Evolutionary conservation across 2,329 filamentous ascomycete species (phyloP).

Genomic region (Alternaria incomplexa): DNA sequence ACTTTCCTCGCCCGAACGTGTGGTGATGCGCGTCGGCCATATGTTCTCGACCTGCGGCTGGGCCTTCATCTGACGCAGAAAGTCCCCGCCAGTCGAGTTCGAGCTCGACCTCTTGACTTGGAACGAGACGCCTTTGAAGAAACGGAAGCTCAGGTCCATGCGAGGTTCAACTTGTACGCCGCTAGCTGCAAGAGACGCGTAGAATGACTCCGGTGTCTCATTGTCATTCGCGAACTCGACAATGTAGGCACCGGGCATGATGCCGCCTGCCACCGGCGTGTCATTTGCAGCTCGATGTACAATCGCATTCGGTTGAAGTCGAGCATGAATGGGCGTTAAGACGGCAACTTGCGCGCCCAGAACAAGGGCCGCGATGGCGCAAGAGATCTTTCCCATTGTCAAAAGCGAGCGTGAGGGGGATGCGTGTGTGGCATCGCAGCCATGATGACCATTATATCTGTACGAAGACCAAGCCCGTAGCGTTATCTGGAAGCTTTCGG

Average conservation of each 20-base stretch:
- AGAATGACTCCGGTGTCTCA: conserved; percentile 17
- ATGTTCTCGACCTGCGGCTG: conserved; percentile 7
- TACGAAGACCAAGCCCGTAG: conserved; percentile 5
- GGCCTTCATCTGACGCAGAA: neutral
- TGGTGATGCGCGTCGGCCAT: conserved; percentile 19
- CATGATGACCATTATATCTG: neutral
- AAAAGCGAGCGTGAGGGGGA: neutral
- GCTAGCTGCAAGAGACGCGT: conserved; percentile 11
- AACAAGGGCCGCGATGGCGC: conserved; percentile 5
- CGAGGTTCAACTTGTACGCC: conserved; percentile 19
- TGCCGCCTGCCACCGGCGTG: neutral
- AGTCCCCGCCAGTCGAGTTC: conserved; percentile 3
- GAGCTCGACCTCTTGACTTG: conserved; percentile 10
- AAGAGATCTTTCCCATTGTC: neutral
- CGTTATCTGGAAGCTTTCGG: neutral
- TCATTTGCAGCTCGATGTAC: neutral
- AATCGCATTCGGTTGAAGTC: neutral
- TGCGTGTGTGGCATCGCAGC: neutral
- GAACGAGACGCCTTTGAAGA: conserved; percentile 27
- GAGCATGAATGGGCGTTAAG: neutral
- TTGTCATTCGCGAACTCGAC: conserved; percentile 22
- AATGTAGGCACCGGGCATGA: conserved; percentile 18
- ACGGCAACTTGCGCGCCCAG: conserved; percentile 2
- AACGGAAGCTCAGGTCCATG: conserved; percentile 22
- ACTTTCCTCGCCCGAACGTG: neutral